A percentile compares a stretch with the other conserved stretches of the same genome.
phyloP scores from a whole-genome alignment of 768 basidiomycete species.

The Boletus reticuloceps region DNA sequence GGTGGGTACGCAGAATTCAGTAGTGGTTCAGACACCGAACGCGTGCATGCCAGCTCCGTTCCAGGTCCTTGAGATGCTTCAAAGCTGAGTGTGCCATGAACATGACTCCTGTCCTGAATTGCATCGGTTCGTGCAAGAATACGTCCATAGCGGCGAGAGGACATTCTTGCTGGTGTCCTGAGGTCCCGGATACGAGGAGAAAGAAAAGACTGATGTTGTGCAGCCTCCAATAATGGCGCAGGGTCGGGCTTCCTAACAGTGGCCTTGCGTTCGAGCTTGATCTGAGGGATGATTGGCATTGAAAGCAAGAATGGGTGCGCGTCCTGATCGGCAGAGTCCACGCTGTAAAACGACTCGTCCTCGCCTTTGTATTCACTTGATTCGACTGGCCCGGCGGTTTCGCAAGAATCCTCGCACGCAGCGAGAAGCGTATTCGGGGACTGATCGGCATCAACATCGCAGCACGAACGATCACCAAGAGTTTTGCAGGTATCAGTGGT shows the following conservation, averaged over 20 bases:
- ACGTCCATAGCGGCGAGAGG: conserved; percentile 18
- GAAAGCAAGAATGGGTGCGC: conserved; percentile 22
- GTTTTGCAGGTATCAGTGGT: not conserved
- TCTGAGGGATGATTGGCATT: conserved; percentile 28
- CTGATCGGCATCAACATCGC: not conserved
- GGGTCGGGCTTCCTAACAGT: conserved; percentile 16
- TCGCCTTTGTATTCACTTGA: conserved; percentile 6
- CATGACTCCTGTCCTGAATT: not conserved
- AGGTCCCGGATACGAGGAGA: conserved; percentile 20
- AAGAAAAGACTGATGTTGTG: conserved; percentile 9
- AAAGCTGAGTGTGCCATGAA: not conserved
- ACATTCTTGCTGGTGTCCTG: conserved; percentile 8
- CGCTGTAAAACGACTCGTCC: conserved; percentile 22
- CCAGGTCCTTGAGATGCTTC: not conserved
- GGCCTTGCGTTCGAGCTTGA: conserved; percentile 27
- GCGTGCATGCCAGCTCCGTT: not conserved
- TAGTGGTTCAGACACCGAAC: conserved; percentile 14
- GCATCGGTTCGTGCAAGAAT: not conserved
- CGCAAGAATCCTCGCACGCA: not conserved
- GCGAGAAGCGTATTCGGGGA: not conserved
- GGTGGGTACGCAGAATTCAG: not conserved
- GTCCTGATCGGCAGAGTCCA: conserved; percentile 26
- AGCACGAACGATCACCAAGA: too few relatives aligned
- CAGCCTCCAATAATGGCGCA: not conserved
- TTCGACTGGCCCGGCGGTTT: not conserved